Percentiles rank a stretch among this genome's conserved stretches.
phyloP scores from a whole-genome alignment of 2,329 filamentous ascomycete species.

The Colletotrichum cuscutae region DNA sequence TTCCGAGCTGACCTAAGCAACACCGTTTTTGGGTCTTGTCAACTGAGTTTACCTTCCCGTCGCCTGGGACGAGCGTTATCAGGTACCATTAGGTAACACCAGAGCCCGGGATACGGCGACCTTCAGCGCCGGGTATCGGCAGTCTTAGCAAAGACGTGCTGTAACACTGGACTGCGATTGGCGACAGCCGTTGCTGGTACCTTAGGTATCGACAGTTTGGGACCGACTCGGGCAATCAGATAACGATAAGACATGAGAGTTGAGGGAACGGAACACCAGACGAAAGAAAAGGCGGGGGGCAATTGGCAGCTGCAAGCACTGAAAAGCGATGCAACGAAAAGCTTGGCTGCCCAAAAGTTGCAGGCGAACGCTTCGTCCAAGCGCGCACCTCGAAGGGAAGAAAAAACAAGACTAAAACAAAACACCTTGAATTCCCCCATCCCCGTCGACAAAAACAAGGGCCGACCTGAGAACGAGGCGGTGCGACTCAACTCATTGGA shows the following conservation, averaged over 20 bases:
- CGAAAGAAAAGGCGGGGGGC: conserved; percentile 14
- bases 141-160: not conserved
- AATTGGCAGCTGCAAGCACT: too few relatives aligned
- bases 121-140: not conserved
- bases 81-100: too few relatives aligned
- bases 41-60: not conserved
- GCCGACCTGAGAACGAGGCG: not conserved
- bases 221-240: not conserved
- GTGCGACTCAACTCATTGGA: not conserved
- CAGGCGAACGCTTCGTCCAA: not conserved
- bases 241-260: not conserved
- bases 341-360: conserved; percentile 1
- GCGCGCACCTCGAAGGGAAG: not conserved
- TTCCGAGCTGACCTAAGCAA: conserved; percentile 21
- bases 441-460: not conserved
- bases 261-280: not conserved
- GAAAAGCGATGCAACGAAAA: not conserved
- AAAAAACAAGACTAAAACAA: not conserved
- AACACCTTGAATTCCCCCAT: not conserved
- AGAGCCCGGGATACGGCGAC: not conserved
- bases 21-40: not conserved
- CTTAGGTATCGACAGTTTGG: not conserved
- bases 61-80: not conserved
- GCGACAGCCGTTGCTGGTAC: not conserved
- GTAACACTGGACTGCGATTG: not conserved